phyloP scores from a whole-genome alignment of 2,329 filamentous ascomycete species.

The Cladosporium sp. region DNA sequence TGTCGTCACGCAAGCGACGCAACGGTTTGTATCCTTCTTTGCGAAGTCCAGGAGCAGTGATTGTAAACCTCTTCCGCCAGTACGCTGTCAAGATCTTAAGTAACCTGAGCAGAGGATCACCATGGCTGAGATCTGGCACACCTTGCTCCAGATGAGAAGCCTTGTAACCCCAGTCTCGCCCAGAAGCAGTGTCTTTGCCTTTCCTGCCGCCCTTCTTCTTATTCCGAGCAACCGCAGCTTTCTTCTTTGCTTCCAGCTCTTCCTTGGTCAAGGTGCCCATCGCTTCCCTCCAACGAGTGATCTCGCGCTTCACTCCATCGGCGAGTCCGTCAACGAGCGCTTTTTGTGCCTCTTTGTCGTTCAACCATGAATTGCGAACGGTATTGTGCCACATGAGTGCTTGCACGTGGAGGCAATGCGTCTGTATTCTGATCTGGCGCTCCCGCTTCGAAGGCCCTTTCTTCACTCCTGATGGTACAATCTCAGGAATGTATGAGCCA shows the following conservation, averaged over 20 bases:
- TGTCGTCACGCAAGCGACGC: conserved; percentile 71
- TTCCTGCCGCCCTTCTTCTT: conserved; percentile 42
- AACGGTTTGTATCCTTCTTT: conserved; percentile 86
- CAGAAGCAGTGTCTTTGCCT: conserved; percentile 44
- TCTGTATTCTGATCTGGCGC: conserved; percentile 71
- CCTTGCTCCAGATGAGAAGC: conserved; percentile 70
- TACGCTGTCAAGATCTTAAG: conserved; percentile 76
- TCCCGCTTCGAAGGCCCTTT: conserved; percentile 87
- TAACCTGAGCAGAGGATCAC: conserved; percentile 76
- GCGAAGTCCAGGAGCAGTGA: conserved; percentile 76
- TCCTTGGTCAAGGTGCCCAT: conserved; percentile 56
- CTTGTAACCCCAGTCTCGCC: conserved; percentile 70
- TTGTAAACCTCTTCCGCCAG: conserved; percentile 82
- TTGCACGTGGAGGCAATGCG: conserved; percentile 88
- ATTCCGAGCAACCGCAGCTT: conserved; percentile 33
- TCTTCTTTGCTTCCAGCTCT: conserved; percentile 44
- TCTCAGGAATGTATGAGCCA: conserved; percentile 43
- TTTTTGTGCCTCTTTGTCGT: conserved; percentile 72
- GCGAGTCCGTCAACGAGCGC: conserved; percentile 74
- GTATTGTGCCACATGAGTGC: conserved; percentile 87
- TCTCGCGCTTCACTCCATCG: conserved; percentile 66
- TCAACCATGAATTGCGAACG: conserved; percentile 79
- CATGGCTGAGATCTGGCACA: conserved; percentile 73
- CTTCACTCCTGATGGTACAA: conserved; percentile 53
- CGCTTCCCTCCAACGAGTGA: conserved; percentile 71